These are phyloP conservation scores for Esteya vermicola DNA, from an alignment of 2,329 filamentous ascomycete species.

Conservation along the genomic window DNA sequence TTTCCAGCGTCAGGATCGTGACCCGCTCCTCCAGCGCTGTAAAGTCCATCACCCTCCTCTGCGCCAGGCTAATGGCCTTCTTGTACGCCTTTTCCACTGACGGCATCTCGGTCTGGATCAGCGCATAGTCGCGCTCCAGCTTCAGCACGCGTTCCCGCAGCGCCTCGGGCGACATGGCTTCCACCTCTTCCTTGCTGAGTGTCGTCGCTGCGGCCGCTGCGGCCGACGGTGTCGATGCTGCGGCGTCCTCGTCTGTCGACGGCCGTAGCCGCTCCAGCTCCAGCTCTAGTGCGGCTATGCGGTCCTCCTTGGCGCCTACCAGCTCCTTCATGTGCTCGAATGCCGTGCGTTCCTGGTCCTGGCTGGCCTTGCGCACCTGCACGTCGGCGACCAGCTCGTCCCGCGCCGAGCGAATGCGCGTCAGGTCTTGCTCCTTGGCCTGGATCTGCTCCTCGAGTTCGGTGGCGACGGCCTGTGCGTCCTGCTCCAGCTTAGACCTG, in stretches of 20 bases:
- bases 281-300: slow-evolving; percentile 68
- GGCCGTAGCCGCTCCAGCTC: slow-evolving; percentile 65
- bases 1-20: slow-evolving; percentile 63
- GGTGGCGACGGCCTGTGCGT: slow-evolving; percentile 55
- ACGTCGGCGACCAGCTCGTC: slow-evolving; percentile 80
- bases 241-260: slow-evolving; percentile 29
- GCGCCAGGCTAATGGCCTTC: slow-evolving; percentile 70
- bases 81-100: slow-evolving; percentile 86
- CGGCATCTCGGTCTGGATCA: slow-evolving; percentile 76
- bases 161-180: slow-evolving; percentile 52
- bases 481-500: slow-evolving; percentile 66
- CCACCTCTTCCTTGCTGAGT: slow-evolving; percentile 31
- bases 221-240: too few relatives aligned
- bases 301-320: slow-evolving; percentile 61
- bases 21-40: slow-evolving; percentile 64
- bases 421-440: slow-evolving; percentile 69
- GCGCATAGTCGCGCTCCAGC: slow-evolving; percentile 64
- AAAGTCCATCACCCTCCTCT: slow-evolving; percentile 75
- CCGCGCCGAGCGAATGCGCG: slow-evolving; percentile 66
- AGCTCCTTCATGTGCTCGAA: slow-evolving; percentile 67
- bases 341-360: slow-evolving; percentile 61
- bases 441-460: slow-evolving; percentile 76
- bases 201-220: too few relatives aligned
- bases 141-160: slow-evolving; percentile 59
- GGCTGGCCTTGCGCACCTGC: slow-evolving; percentile 60